These are phyloP conservation scores for Chrysoporthe deuterocubensis DNA, from an alignment of 2,329 filamentous ascomycete species.

Conservation along the genomic window DNA sequence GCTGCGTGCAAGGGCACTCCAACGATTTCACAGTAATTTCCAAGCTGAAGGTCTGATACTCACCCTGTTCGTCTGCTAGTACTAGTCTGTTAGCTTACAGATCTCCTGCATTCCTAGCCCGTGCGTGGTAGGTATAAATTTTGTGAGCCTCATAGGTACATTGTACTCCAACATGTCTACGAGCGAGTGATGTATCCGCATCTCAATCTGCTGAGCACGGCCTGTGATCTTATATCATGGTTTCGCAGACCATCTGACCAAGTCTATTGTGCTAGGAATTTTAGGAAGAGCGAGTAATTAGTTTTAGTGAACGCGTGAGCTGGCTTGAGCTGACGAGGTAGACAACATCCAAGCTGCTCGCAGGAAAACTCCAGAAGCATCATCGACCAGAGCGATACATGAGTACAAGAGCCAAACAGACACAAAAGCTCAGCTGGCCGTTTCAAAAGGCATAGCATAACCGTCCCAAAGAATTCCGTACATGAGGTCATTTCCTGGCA, in stretches of 20 bases:
- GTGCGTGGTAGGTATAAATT: too few species aligned
- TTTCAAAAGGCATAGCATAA: constrained; percentile 15
- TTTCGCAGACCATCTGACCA: too few species aligned
- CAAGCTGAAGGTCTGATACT: neutral
- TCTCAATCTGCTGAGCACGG: neutral
- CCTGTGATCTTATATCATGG: too few species aligned
- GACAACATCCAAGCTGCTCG: too few species aligned
- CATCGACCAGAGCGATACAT: neutral
- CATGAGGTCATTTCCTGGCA: constrained; percentile 22
- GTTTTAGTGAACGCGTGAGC: too few species aligned
- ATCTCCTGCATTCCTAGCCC: neutral
- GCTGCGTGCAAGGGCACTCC: too few species aligned
- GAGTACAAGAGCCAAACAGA: neutral
- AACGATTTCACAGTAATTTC: neutral
- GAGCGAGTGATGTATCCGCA: neutral
- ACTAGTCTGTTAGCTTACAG: neutral
- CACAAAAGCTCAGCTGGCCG: neutral
- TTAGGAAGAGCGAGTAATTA: too few species aligned
- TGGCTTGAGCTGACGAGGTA: too few species aligned
- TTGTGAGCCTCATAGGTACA: neutral
- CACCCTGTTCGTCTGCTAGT: neutral
- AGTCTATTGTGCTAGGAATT: too few species aligned
- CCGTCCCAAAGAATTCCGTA: constrained; percentile 24
- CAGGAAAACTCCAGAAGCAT: neutral
- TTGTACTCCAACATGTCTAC: neutral